Evolutionary conservation across 192 early-diverging fungal genomes (phyloP), one percentile per base, ranked within the genome.

Genomic region (Bifiguratus adelaidae): DNA sequence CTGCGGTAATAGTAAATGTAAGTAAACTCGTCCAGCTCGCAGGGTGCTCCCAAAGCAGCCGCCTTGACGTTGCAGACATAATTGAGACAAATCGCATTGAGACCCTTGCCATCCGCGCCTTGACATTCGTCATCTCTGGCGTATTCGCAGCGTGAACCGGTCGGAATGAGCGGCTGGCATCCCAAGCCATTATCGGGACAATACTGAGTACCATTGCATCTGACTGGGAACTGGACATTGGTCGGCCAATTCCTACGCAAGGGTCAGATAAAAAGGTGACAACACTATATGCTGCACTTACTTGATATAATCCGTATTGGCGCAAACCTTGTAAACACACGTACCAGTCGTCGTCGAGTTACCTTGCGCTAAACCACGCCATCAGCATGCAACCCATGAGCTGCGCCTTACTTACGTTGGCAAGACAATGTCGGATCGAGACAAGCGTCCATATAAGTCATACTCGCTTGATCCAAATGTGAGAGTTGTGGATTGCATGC

Each of bases 81-180:
- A 41, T 65, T 65, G 13, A 65, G 30, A n/a, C 62, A 65, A 23
- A 65, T 65, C 1, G 52, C 16, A 27, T 29, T 40, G 4, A 13
- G 6, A 21, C 37, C 37, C 37, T 40, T 40, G 7, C 37, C 37
- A 15, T 40, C 38, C 16, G 35, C 11, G n/a, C 56, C 56, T 3
- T 26, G 24, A 29, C 62, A 65, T 30, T 58, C 55, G 35, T 65
- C 62, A 21, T 65, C 62, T 24, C 62, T 45, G 23, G 28, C 62
- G 34, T 58, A 43, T 49, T 58, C 56, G 38, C 62, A 65, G 3
- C 13, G 19, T 2, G 35, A 28, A 4, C 52, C 52, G 2, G 41
- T 29, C 16, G 46, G 12, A 18, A 59, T 36, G 27, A 47, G 9
- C 15, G 56, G 56, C 30, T 22, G 33, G 38, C 62, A 65, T 40